These are phyloP conservation scores for Phalaenopsis aphrodite DNA, from an alignment of 106 monocot species.

Conservation along the genomic window DNA sequence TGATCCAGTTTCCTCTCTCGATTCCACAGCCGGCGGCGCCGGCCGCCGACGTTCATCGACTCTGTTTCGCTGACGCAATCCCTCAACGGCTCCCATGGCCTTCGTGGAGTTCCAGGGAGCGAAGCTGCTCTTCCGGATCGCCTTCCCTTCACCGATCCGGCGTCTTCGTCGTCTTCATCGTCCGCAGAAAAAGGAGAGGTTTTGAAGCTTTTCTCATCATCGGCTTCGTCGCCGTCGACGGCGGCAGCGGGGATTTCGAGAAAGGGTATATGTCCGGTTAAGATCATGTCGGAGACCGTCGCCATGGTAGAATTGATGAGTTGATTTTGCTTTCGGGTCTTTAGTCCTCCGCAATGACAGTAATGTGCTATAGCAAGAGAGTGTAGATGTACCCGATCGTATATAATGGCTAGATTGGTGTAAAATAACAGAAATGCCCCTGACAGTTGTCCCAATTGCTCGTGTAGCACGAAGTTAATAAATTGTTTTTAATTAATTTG, in stretches of 20 bases:
- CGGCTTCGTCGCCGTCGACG: neutral
- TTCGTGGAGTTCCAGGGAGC: slow-evolving; percentile 7
- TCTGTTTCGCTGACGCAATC: slow-evolving; percentile 5
- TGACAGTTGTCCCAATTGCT: too few species aligned
- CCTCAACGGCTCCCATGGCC: neutral
- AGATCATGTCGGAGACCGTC: neutral
- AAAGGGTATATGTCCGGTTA: neutral
- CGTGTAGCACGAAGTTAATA: too few species aligned
- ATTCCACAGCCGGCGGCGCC: slow-evolving; percentile 2
- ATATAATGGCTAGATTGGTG: too few species aligned
- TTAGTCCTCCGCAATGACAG: too few species aligned
- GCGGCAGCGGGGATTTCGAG: neutral
- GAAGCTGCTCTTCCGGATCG: neutral
- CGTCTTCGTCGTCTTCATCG: neutral
- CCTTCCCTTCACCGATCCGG: too few species aligned
- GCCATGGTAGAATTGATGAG: neutral
- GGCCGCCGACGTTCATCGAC: neutral
- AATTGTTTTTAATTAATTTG: too few species aligned
- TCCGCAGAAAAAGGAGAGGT: neutral
- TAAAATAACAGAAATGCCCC: too few species aligned
- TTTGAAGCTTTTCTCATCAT: neutral
- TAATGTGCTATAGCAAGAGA: too few species aligned
- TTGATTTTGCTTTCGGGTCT: too few species aligned
- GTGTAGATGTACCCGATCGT: too few species aligned
- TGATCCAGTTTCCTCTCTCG: slow-evolving; percentile 5